phyloP scores from a whole-genome alignment of 352 stramenopile species.

The Globisporangium solare region DNA sequence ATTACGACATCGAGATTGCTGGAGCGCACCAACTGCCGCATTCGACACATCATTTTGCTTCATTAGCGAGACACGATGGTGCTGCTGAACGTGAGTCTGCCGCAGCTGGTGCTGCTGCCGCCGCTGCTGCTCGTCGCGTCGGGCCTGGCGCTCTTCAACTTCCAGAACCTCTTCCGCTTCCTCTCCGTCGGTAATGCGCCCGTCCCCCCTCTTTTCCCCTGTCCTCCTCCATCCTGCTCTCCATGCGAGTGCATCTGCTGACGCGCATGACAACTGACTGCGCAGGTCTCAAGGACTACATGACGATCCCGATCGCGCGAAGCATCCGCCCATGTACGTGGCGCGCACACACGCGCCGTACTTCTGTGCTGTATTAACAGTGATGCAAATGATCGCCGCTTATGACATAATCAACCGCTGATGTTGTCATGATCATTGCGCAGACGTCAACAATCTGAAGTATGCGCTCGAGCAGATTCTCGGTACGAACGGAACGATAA shows the following conservation, averaged over 20 bases:
- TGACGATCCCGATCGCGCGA: conserved; percentile 61
- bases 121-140: conserved; percentile 61
- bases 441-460: conserved; percentile 66
- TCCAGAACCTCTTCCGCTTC: conserved; percentile 71
- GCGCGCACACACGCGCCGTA: too few species aligned
- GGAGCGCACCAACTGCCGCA: background rate
- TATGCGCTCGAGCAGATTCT: conserved; percentile 69
- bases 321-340: conserved; percentile 46
- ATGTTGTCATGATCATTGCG: background rate
- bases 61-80: conserved; percentile 16
- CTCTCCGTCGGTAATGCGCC: conserved; percentile 43
- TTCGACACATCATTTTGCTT: background rate
- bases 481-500: conserved; percentile 16
- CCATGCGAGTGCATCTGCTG: too few species aligned
- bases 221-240: too few species aligned
- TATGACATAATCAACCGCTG: background rate
- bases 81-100: conserved; percentile 42
- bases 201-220: too few species aligned
- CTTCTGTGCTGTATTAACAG: too few species aligned
- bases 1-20: too few species aligned
- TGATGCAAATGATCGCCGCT: too few species aligned
- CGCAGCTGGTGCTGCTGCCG: conserved; percentile 69
- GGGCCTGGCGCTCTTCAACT: conserved; percentile 71
- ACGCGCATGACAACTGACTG: too few species aligned
- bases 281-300: conserved; percentile 58